Conservation (phyloP, 768 basidiomycete genomes). For the Serendipita sp. region DNA sequence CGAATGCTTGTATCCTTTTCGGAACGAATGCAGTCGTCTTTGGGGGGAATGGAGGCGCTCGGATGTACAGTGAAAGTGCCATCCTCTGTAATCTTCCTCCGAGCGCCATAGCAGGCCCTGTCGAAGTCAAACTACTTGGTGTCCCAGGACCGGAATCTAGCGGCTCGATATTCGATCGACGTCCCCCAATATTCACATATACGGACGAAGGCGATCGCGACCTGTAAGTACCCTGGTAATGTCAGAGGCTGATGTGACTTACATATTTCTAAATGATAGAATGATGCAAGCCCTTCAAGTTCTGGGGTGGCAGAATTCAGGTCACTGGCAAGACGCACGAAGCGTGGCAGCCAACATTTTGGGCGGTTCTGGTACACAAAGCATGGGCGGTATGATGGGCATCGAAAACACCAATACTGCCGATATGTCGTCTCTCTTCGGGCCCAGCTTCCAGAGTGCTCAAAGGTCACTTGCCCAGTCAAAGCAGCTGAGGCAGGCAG, state of each 20-base stretch:
- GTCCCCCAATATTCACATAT: conserved; percentile 69
- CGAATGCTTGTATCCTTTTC: conserved; percentile 40
- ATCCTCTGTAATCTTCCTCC: conserved; percentile 86
- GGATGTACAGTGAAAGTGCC: conserved; percentile 84
- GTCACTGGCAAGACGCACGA: conserved; percentile 83
- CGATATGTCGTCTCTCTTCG: conserved; percentile 10
- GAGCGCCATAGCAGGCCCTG: conserved; percentile 60
- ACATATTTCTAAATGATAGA: conserved; percentile 24
- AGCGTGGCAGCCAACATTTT: conserved; percentile 90
- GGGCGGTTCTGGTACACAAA: conserved; percentile 26
- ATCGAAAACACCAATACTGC: not conserved
- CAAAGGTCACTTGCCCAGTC: conserved; percentile 21
- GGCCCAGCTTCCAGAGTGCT: not conserved
- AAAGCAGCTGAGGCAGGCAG: conserved; percentile 20
- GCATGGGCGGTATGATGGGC: conserved; percentile 28
- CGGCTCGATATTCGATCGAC: conserved; percentile 32
- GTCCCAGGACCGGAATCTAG: conserved; percentile 31
- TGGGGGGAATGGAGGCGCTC: conserved; percentile 18
- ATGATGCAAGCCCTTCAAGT: conserved; percentile 95
- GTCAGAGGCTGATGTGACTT: not conserved
- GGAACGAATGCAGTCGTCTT: conserved; percentile 28
- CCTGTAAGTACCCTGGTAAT: conserved; percentile 37
- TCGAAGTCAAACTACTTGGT: conserved; percentile 79
- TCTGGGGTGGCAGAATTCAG: conserved; percentile 92
- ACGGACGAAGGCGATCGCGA: conserved; percentile 80